Base-by-base conservation (phyloP, 441 rosid genomes). In the Viola pubescens region DNA sequence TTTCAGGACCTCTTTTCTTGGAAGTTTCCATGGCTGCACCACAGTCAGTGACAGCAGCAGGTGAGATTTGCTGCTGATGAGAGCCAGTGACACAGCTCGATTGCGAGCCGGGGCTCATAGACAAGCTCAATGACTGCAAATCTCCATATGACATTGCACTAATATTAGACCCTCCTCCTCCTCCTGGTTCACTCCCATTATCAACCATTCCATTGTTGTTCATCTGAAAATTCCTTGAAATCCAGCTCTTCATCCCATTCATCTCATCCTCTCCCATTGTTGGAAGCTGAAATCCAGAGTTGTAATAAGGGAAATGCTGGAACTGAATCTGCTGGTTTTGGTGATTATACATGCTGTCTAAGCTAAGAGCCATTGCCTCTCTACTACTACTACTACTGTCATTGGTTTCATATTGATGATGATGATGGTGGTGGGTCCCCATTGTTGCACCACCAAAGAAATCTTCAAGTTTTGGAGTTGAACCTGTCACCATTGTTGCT, bases 91-190 rank as follows among this genome's bases (percentile, higher is more conserved):
- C 75, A 69, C 94, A 85, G 79, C 97, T 90, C 14, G 97, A 88
- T 69, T 88, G 95, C 6, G 99, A 94, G 48, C 91, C 96, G 59
- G 97, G 97, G 67, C 97, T 94, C 99, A 90, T 94, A 7, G 99
- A 90, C 78, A 94, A 80, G 78, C 94, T 88, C 77, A 94, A 68
- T 38, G 87, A 84, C 70, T 94, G 95, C 62, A 88, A 77, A 65
- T 90, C 94, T 60, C 92, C 88, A 67, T 80, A 88, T 11, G 68
- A 73, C 79, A 82, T 74, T 58, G 84, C 74, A 68, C 78, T 66
- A 11, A 82, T 66, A 48, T 48, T 48, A 41, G 79, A 59, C 14
- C 76, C 34, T 26, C 34, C 34, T 26, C 34, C 82, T 34, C 34
- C 34, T 26, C 34, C 82, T 34, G 79, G 67, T 59, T 73, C 72